phyloP scores from a whole-genome alignment of 768 basidiomycete species.

The Lenzites betulinus region DNA sequence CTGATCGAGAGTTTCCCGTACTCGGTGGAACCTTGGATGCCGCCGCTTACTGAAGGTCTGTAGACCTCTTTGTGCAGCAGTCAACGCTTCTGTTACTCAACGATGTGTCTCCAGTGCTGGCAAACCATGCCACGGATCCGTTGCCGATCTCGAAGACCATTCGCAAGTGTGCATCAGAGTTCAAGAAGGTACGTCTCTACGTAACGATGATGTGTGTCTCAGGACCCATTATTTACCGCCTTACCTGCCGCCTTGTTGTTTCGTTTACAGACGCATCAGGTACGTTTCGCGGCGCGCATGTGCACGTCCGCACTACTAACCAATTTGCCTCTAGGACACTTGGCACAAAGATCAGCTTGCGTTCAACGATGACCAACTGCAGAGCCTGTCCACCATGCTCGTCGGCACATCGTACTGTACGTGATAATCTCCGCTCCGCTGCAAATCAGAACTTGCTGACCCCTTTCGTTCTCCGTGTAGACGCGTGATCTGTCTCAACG shows the following conservation, averaged over 20 bases:
- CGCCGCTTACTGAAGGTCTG: conserved; percentile 77
- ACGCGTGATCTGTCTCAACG: conserved; percentile 10
- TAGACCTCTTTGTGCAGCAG: neutral
- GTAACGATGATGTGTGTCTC: neutral
- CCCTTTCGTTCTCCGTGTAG: neutral
- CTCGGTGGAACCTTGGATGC: conserved; percentile 53
- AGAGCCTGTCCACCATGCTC: conserved; percentile 84
- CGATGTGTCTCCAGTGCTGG: conserved; percentile 52
- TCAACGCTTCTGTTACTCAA: neutral
- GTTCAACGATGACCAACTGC: conserved; percentile 89
- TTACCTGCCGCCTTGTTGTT: conserved; percentile 4
- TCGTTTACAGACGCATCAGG: conserved; percentile 39
- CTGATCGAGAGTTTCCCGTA: conserved; percentile 60
- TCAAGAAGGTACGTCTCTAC: conserved; percentile 66
- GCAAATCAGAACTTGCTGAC: neutral
- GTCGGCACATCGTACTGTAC: conserved; percentile 89
- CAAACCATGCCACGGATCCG: conserved; percentile 79
- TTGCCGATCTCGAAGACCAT: conserved; percentile 91
- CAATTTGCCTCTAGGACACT: conserved; percentile 60
- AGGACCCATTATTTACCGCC: too few relatives aligned
- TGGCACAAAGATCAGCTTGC: conserved; percentile 88
- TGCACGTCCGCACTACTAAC: neutral
- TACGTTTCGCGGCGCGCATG: conserved; percentile 1
- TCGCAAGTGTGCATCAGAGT: conserved; percentile 80
- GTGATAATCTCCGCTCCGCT: conserved; percentile 27